phyloP scores from a whole-genome alignment of 139 green algal genomes.

The Desmodesmus armatus region DNA sequence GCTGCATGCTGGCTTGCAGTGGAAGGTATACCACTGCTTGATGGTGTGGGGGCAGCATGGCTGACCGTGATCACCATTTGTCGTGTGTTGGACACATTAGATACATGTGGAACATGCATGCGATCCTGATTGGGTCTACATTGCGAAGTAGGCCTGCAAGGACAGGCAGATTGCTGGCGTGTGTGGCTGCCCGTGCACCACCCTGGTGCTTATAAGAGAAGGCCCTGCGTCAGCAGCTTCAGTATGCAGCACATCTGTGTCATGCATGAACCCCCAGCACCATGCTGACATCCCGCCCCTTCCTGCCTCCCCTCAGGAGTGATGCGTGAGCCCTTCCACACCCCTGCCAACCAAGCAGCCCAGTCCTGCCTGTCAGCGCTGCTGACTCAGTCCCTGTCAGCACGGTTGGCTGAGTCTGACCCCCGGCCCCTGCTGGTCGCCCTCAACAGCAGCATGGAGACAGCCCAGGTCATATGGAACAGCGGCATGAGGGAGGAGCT shows the following conservation, averaged over 20 bases:
- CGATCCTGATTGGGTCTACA: too few species aligned
- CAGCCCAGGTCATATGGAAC: constrained; percentile 91
- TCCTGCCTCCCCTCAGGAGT: constrained; percentile 51
- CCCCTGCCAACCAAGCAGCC: constrained; percentile 49
- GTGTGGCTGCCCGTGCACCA: background rate
- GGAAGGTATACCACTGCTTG: too few species aligned
- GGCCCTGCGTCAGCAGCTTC: background rate
- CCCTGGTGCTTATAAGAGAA: background rate
- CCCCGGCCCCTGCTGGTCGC: constrained; percentile 73
- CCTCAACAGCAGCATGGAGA: constrained; percentile 74
- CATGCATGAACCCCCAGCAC: background rate
- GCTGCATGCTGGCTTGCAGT: too few species aligned
- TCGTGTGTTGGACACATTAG: too few species aligned
- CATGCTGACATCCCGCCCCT: background rate
- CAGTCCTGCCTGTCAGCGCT: constrained; percentile 69
- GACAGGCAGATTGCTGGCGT: background rate
- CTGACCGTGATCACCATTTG: too few species aligned
- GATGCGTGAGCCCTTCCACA: constrained; percentile 54
- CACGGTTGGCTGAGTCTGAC: constrained; percentile 69
- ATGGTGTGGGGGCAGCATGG: too few species aligned
- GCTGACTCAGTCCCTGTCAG: constrained; percentile 85
- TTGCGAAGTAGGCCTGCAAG: too few species aligned
- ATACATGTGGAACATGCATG: too few species aligned
- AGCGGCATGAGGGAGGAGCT: constrained; percentile 85
- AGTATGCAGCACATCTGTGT: background rate